Evolutionary conservation across 2,329 filamentous ascomycete genomes (phyloP).

Genomic region (Aspergillus carbonarius): DNA sequence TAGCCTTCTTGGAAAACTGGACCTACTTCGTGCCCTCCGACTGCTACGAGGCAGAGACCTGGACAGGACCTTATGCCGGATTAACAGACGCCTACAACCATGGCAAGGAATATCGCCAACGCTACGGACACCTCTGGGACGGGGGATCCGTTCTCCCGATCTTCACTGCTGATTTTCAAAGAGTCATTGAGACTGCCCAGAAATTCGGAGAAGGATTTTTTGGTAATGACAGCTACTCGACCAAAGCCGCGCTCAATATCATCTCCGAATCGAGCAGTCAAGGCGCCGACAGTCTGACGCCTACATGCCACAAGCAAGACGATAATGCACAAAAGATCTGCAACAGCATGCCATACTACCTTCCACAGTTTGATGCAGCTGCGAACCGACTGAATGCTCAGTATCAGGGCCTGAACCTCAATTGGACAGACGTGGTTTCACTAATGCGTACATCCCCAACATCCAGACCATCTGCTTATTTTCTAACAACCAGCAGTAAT

Average conservation of each 20-base stretch:
- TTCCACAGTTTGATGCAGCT: slow-evolving; percentile 19
- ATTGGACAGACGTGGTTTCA: slow-evolving; percentile 17
- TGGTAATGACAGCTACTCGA: slow-evolving; percentile 21
- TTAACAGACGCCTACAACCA: slow-evolving; percentile 17
- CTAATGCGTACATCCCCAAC: slow-evolving; percentile 19
- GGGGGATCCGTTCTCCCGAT: slow-evolving; percentile 15
- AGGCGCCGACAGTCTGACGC: slow-evolving; percentile 24
- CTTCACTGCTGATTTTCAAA: slow-evolving; percentile 19
- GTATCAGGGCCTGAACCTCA: slow-evolving; percentile 21
- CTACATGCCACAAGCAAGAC: slow-evolving; percentile 16
- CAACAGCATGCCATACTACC: slow-evolving; percentile 4
- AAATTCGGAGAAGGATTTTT: slow-evolving; percentile 26
- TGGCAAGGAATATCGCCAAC: slow-evolving; percentile 19
- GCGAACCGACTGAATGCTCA: slow-evolving; percentile 22
- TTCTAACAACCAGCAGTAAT: slow-evolving; percentile 13
- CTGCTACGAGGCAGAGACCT: slow-evolving; percentile 21
- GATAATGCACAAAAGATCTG: slow-evolving; percentile 10
- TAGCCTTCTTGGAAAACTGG: slow-evolving; percentile 23
- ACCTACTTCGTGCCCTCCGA: slow-evolving; percentile 20
- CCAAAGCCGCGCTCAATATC: slow-evolving; percentile 23
- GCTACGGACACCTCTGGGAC: slow-evolving; percentile 22
- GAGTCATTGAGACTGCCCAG: slow-evolving; percentile 23
- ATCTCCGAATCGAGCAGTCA: slow-evolving; percentile 20
- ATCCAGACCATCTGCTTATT: neutral
- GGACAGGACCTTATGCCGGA: slow-evolving; percentile 20